These are phyloP conservation scores for Leccinellum luteum DNA, from an alignment of 768 basidiomycete genomes.

Conservation along the genomic window DNA sequence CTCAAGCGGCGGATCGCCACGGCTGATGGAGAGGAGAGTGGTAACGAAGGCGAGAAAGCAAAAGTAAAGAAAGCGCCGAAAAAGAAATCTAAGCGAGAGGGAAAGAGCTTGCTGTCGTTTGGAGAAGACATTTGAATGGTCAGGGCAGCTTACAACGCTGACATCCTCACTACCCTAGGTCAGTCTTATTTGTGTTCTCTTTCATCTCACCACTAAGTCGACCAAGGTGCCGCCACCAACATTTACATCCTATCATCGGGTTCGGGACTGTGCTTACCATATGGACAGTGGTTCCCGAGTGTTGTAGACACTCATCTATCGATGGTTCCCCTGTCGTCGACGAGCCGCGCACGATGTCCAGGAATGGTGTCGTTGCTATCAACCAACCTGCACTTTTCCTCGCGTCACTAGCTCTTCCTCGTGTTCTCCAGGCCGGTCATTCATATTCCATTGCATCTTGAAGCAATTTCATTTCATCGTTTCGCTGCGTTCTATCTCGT, in stretches of 20 bases:
- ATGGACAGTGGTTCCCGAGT: neutral
- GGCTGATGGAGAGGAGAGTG: slow-evolving; percentile 29
- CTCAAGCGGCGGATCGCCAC: slow-evolving; percentile 37
- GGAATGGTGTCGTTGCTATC: slow-evolving; percentile 9
- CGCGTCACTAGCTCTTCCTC: slow-evolving; percentile 2
- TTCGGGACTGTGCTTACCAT: neutral
- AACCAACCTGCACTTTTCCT: slow-evolving; percentile 3
- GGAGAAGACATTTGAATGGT: slow-evolving; percentile 31
- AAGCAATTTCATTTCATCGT: slow-evolving; percentile 2
- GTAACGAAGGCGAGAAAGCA: slow-evolving; percentile 16
- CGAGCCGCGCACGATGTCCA: slow-evolving; percentile 3
- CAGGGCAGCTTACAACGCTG: neutral
- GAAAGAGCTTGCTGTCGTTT: slow-evolving; percentile 39
- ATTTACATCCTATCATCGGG: neutral
- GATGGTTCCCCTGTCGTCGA: neutral
- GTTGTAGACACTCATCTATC: neutral
- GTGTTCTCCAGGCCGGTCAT: neutral
- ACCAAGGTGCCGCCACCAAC: neutral
- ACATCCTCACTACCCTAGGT: slow-evolving; percentile 1
- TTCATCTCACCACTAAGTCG: neutral
- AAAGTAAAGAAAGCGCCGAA: slow-evolving; percentile 35
- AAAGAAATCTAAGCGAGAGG: slow-evolving; percentile 54
- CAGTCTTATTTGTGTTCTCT: neutral
- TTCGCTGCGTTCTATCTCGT: slow-evolving; percentile 2
- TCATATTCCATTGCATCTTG: too few species aligned